phyloP scores from a whole-genome alignment of 2,329 filamentous ascomycete genomes.

The Cladosporium austrohemisphaericum region DNA sequence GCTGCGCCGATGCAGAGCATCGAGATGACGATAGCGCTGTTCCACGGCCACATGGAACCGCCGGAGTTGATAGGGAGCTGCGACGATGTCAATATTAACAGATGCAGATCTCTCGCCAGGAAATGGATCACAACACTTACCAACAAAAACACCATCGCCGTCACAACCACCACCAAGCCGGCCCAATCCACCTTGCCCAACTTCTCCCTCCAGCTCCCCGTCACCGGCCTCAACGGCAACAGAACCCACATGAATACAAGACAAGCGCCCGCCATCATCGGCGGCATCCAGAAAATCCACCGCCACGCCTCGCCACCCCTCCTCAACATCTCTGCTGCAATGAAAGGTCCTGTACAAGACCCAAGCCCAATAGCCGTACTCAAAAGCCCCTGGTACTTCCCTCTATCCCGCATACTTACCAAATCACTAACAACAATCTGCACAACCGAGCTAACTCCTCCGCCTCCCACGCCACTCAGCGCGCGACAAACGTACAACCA shows the following conservation, averaged over 20 bases:
- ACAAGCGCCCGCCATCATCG: background rate
- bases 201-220: conserved; percentile 10
- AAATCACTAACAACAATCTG: conserved; percentile 59
- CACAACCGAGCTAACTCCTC: conserved; percentile 67
- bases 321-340: conserved; percentile 10
- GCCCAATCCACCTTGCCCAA: conserved; percentile 9
- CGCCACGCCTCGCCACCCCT: conserved; percentile 12
- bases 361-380: conserved; percentile 6
- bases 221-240: conserved; percentile 4
- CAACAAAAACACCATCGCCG: conserved; percentile 9
- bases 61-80: conserved; percentile 43
- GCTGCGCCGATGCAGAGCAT: conserved; percentile 48
- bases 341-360: conserved; percentile 2
- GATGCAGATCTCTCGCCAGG: too few species aligned
- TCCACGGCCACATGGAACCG: conserved; percentile 52
- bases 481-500: conserved; percentile 13
- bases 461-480: conserved; percentile 54
- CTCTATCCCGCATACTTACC: conserved; percentile 11
- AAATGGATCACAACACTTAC: conserved; percentile 5
- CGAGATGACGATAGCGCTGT: conserved; percentile 53
- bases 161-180: conserved; percentile 5
- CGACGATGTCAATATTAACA: too few species aligned
- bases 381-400: conserved; percentile 11
- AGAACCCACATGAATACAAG: conserved; percentile 1
- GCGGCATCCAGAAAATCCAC: conserved; percentile 12